Percentiles rank a stretch among this genome's conserved stretches.
Evolutionary conservation across 352 stramenopile species (phyloP).

Genomic region (Hyaloperonospora brassicae): DNA sequence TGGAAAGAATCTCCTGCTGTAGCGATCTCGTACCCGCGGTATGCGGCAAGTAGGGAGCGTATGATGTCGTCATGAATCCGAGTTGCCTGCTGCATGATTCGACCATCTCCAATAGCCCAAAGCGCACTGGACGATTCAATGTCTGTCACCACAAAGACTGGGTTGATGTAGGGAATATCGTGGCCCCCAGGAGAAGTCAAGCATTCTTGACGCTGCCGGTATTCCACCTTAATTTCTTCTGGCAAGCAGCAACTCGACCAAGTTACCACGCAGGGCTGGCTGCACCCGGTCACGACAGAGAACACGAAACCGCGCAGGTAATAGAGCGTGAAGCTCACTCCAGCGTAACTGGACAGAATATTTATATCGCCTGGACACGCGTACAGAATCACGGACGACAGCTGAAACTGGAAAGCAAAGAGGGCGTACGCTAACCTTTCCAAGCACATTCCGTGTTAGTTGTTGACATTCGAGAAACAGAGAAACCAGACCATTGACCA

Average conservation of each 20-base stretch:
- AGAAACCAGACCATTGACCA: not conserved
- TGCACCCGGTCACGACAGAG: constrained; percentile 35
- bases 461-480: not conserved
- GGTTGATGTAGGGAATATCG: constrained; percentile 20
- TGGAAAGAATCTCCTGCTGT: constrained; percentile 48
- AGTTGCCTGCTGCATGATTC: constrained; percentile 39
- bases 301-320: constrained; percentile 35
- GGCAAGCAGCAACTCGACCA: constrained; percentile 28
- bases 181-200: constrained; percentile 1
- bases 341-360: constrained; percentile 18
- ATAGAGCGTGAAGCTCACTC: constrained; percentile 33
- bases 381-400: constrained; percentile 39
- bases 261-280: constrained; percentile 33
- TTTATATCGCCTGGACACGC: constrained; percentile 8
- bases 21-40: constrained; percentile 52
- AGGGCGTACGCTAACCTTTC: constrained; percentile 29
- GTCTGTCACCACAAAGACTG: constrained; percentile 72
- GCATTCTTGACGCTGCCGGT: constrained; percentile 19
- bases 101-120: constrained; percentile 39
- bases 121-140: constrained; percentile 70
- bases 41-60: constrained; percentile 27
- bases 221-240: constrained; percentile 25
- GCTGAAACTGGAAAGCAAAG: constrained; percentile 48
- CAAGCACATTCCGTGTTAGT: not conserved
- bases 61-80: constrained; percentile 53